Percentiles rank a stretch among this genome's conserved stretches.
Conservation (phyloP, 371 early-diverging fungal genomes). For the Mucor ambiguus region DNA sequence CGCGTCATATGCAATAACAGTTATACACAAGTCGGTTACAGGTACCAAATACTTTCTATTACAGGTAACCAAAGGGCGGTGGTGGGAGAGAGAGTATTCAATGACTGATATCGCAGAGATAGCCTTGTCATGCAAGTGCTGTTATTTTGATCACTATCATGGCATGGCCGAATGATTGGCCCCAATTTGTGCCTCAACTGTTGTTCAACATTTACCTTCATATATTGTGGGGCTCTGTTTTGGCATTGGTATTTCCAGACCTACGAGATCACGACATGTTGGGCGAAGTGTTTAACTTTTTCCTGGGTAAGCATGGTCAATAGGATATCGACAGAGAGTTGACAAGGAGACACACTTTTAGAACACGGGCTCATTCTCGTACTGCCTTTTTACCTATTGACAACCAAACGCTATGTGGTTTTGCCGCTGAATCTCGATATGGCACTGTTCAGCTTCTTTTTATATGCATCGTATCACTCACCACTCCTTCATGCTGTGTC, state of each 20-base stretch:
- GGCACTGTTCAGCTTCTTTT: conserved; percentile 54
- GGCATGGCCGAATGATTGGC: conserved; percentile 48
- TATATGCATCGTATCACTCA: conserved; percentile 60
- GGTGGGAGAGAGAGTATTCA: not conserved
- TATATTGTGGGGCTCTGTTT: conserved; percentile 57
- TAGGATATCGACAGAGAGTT: too few species aligned
- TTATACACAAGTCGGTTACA: conserved; percentile 47
- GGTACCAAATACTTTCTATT: conserved; percentile 52
- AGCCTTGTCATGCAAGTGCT: conserved; percentile 65
- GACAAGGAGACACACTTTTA: conserved; percentile 12
- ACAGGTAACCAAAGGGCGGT: conserved; percentile 34
- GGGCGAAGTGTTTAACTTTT: conserved; percentile 62
- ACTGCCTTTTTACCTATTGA: conserved; percentile 54
- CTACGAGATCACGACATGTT: conserved; percentile 55
- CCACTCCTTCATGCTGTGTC: conserved; percentile 52
- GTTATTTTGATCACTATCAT: conserved; percentile 51
- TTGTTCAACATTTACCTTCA: conserved; percentile 59
- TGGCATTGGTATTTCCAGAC: conserved; percentile 58
- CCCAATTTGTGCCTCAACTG: conserved; percentile 45
- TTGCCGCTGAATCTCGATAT: conserved; percentile 50
- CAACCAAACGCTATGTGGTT: conserved; percentile 52
- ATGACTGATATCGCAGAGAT: conserved; percentile 13
- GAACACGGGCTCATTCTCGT: conserved; percentile 56
- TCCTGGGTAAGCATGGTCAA: too few species aligned
- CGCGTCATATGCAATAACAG: conserved; percentile 46